Percentiles rank a stretch among this genome's conserved stretches.
phyloP scores from a whole-genome alignment of 2,329 filamentous ascomycete genomes.

The Phyllosticta citrichinensis region DNA sequence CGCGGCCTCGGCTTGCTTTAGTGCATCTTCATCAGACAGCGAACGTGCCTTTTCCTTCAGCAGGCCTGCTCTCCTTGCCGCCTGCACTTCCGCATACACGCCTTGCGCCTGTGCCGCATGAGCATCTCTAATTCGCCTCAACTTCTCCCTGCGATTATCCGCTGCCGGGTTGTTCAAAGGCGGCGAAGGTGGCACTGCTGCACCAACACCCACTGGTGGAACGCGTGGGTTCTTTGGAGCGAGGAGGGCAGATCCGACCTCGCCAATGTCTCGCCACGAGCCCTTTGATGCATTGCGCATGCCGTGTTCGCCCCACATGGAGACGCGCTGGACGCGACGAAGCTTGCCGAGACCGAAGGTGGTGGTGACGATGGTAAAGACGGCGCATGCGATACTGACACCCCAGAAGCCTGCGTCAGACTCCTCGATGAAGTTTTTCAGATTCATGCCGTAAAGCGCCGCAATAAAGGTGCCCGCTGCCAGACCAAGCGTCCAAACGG shows the following conservation, averaged over 20 bases:
- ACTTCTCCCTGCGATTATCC: slow-evolving; percentile 2
- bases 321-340: slow-evolving; percentile 74
- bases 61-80: not conserved
- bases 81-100: slow-evolving; percentile 2
- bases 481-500: slow-evolving; percentile 86
- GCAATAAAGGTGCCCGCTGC: slow-evolving; percentile 91
- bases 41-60: not conserved
- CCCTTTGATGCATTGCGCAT: not conserved
- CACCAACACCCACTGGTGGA: not conserved
- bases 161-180: not conserved
- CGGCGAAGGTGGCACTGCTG: not conserved
- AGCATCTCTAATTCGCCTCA: not conserved
- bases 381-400: slow-evolving; percentile 60
- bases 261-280: slow-evolving; percentile 8
- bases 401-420: slow-evolving; percentile 74
- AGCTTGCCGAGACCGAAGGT: slow-evolving; percentile 76
- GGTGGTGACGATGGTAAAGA: slow-evolving; percentile 68
- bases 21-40: not conserved
- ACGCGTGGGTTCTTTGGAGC: not conserved
- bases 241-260: not conserved
- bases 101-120: slow-evolving; percentile 4
- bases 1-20: not conserved
- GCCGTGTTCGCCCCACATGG: slow-evolving; percentile 60
- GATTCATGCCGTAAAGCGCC: slow-evolving; percentile 99
- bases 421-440: slow-evolving; percentile 98